Base-by-base conservation (phyloP, 139 green algal species). In the Chara braunii region DNA sequence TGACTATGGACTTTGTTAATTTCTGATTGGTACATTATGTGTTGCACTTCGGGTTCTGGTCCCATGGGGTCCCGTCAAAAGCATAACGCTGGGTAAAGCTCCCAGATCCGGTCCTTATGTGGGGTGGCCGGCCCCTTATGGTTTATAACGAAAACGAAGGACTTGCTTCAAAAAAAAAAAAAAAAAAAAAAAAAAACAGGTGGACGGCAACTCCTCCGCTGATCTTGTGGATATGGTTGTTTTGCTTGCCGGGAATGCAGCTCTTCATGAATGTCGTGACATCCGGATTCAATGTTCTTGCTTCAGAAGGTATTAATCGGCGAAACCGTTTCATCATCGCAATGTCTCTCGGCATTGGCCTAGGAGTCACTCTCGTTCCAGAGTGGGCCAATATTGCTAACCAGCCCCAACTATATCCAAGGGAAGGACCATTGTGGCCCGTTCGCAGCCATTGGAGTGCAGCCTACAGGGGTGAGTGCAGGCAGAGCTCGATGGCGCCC, bases 211-310 rank as follows among this genome's bases (percentile, higher is more conserved):
- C n/a, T n/a, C n/a, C n/a, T n/a, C n/a, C n/a, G n/a, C n/a, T n/a
- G n/a, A n/a, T n/a, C n/a, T n/a, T n/a, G n/a, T n/a, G 40, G 40
- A 48, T 48, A 18, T 18, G 18, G 18, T 48, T 11, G 24, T 26
- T 26, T 12, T 57, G 18, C 48, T 9, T 57, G 18, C 48, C 48
- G 9, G 9, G 48, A 9, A 18, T 18, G 40, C 40, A 48, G 40
- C 60, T 77, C 8, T 80, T 79, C 68, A n/a, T 64, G 32, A 79
- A 79, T 51, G 70, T 79, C n/a, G 43, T 76, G 2, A 36, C 77
- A 7, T 68, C 36, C 22, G 72, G 72, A 52, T 56, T 80, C 31
- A n/a, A 12, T 1, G 43, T 72, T 31, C 9, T 80, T 6, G 37
- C 54, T 11, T 50, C 6, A 14, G 9, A 43, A 30, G 3, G 68